Conservation (phyloP, 2,329 filamentous ascomycete genomes). For the Dactylellina haptotyla region DNA sequence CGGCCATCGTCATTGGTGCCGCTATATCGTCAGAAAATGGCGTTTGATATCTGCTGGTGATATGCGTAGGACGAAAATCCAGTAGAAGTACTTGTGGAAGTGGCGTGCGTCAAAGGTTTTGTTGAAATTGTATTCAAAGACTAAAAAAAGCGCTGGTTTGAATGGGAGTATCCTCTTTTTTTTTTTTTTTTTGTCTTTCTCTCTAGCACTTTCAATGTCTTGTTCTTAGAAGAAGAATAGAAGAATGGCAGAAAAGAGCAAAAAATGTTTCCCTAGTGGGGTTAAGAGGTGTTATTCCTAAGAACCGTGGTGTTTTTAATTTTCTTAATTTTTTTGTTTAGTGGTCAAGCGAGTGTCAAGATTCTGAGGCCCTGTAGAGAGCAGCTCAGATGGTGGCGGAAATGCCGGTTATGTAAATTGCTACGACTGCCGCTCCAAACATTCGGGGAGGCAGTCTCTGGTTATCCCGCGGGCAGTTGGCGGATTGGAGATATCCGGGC, state of each 20-base stretch:
- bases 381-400: slow-evolving; percentile 45
- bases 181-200: neutral
- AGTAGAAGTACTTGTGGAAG: too few species aligned
- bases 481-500: slow-evolving; percentile 46
- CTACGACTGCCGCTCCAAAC: slow-evolving; percentile 41
- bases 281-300: neutral
- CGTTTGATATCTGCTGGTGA: too few species aligned
- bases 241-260: slow-evolving; percentile 1
- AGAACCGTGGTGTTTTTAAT: neutral
- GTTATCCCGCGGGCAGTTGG: slow-evolving; percentile 42
- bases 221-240: neutral
- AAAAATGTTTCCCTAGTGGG: too few species aligned
- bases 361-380: slow-evolving; percentile 24
- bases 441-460: slow-evolving; percentile 30
- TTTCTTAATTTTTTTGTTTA: slow-evolving; percentile 1
- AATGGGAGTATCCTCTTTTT: neutral
- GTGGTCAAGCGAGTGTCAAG: slow-evolving; percentile 50
- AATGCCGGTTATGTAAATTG: slow-evolving; percentile 44
- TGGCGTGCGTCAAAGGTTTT: too few species aligned
- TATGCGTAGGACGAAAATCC: too few species aligned
- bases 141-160: too few species aligned
- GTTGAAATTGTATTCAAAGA: too few species aligned
- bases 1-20: slow-evolving; percentile 49
- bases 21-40: too few species aligned
- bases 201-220: too few species aligned